phyloP scores from a whole-genome alignment of 1,284 basidiomycete species.

The Rhodotorula sp. region DNA sequence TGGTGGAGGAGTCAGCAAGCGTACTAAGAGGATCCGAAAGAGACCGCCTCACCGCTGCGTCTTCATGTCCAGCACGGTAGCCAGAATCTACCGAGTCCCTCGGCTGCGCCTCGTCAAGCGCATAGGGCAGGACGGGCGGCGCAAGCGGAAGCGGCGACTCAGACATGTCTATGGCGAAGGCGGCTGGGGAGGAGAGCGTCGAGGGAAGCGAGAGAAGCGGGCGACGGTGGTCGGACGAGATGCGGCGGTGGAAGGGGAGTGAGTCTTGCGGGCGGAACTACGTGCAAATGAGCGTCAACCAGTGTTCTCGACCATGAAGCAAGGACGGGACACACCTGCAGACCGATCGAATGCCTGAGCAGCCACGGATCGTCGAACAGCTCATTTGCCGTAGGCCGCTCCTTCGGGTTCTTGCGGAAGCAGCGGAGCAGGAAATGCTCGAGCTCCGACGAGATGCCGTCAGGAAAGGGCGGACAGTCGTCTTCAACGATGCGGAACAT shows the following conservation, averaged over 20 bases:
- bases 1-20: too few relatives aligned
- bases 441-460: slow-evolving; percentile 68
- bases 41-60: neutral
- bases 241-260: slow-evolving; percentile 85
- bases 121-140: neutral
- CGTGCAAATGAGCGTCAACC: slow-evolving; percentile 52
- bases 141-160: neutral
- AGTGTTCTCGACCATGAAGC: slow-evolving; percentile 74
- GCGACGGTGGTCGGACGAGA: slow-evolving; percentile 78
- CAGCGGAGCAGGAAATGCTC: slow-evolving; percentile 76
- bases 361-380: slow-evolving; percentile 90
- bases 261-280: slow-evolving; percentile 84
- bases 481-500: slow-evolving; percentile 97
- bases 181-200: slow-evolving; percentile 19
- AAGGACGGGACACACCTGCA: slow-evolving; percentile 78
- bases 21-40: neutral
- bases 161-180: neutral
- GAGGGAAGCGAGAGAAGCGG: slow-evolving; percentile 39
- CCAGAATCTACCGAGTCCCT: slow-evolving; percentile 16
- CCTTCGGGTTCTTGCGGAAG: slow-evolving; percentile 80
- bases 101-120: neutral
- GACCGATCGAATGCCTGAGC: slow-evolving; percentile 69
- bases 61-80: neutral
- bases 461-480: slow-evolving; percentile 74
- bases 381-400: slow-evolving; percentile 74